Evolutionary conservation across 2,329 filamentous ascomycete genomes (phyloP).

Genomic region (Fusarium dimerum): DNA sequence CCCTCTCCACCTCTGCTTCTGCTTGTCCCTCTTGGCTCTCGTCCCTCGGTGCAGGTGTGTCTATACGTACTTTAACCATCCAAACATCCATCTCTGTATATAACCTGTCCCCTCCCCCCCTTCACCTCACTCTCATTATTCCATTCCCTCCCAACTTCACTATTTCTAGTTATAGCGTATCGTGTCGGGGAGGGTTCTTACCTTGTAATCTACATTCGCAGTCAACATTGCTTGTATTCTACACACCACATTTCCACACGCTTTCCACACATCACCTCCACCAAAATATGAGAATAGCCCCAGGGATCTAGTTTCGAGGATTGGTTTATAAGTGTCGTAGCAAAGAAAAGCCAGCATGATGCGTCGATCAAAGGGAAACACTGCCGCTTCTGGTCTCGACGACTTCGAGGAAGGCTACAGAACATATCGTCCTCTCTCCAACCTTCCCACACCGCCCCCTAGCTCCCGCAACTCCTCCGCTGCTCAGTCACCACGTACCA

Average conservation of each 20-base stretch:
- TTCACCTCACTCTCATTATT: too few species aligned
- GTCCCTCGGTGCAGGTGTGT: too few species aligned
- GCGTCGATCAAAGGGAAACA: conserved; percentile 25
- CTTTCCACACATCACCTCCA: conserved; percentile 11
- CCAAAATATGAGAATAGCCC: conserved; percentile 27
- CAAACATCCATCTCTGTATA: too few species aligned
- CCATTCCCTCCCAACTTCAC: too few species aligned
- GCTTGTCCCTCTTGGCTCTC: too few species aligned
- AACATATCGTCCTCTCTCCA: conserved; percentile 67
- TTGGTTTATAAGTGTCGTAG: conserved; percentile 17
- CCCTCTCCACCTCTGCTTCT: not conserved
- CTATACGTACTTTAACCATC: too few species aligned
- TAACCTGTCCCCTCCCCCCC: too few species aligned
- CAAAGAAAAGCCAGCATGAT: conserved; percentile 16
- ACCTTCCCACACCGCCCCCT: conserved; percentile 66
- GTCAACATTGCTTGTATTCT: too few species aligned
- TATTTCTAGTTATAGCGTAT: too few species aligned
- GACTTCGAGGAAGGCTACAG: conserved; percentile 50
- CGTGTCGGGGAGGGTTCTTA: too few species aligned
- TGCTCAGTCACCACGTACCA: conserved; percentile 44
- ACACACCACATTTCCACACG: too few species aligned
- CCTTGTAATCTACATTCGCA: too few species aligned
- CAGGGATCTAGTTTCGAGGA: conserved; percentile 22
- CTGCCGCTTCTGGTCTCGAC: conserved; percentile 15
- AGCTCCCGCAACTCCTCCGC: conserved; percentile 50